Evolutionary conservation across 23 red algal species (phyloP).

Genomic region (Chondrus crispus): DNA sequence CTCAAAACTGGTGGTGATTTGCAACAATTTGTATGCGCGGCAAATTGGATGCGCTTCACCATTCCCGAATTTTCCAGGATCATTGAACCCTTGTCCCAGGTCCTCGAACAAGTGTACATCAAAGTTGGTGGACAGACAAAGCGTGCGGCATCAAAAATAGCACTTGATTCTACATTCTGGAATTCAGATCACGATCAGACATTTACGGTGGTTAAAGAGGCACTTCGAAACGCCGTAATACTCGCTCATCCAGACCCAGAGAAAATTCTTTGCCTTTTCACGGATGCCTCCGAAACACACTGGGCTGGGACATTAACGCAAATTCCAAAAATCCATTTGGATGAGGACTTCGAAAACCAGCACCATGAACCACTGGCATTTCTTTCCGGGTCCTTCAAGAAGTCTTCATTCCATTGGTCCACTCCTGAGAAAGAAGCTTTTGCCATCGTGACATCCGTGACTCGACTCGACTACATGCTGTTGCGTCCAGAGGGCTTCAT

Average conservation of each 20-base stretch:
- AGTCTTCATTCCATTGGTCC: background rate
- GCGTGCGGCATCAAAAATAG: background rate
- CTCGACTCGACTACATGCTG: background rate
- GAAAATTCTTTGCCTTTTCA: background rate
- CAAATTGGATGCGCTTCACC: conserved; percentile 7
- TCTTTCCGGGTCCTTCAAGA: background rate
- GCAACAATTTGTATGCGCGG: conserved; percentile 20
- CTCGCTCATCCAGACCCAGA: background rate
- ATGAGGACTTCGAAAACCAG: background rate
- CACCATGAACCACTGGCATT: background rate
- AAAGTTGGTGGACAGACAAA: background rate
- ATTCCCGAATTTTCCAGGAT: background rate
- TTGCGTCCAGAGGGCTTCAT: background rate
- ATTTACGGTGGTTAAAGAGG: background rate
- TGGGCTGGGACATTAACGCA: background rate
- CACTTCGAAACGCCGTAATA: background rate
- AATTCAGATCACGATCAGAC: background rate
- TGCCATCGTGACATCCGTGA: background rate
- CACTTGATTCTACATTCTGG: background rate
- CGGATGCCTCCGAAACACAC: conserved; percentile 7
- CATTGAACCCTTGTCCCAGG: background rate
- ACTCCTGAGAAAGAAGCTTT: conserved; percentile 8
- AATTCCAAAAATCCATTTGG: background rate
- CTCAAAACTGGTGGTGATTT: background rate
- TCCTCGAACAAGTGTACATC: background rate